Conservation (phyloP, 164 flowering plant genomes). For the Nymphaea thermarum region DNA sequence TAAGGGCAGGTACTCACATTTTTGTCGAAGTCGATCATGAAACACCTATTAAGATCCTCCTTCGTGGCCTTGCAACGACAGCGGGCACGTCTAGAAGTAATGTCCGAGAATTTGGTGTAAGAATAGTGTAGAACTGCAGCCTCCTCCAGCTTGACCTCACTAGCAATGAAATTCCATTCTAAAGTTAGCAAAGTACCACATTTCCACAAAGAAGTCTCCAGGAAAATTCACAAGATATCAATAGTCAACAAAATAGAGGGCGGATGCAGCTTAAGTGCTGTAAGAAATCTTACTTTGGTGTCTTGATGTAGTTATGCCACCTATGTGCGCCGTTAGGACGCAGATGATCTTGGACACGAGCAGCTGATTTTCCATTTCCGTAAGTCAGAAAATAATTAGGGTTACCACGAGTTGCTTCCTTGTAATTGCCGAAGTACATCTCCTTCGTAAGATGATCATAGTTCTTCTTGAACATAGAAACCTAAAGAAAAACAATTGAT, state of each 20-base stretch:
- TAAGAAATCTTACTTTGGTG: background rate
- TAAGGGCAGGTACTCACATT: slow-evolving; percentile 41
- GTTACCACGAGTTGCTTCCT: slow-evolving; percentile 87
- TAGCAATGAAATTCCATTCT: slow-evolving; percentile 15
- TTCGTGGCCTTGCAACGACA: slow-evolving; percentile 98
- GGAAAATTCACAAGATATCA: background rate
- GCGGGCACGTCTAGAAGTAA: slow-evolving; percentile 94
- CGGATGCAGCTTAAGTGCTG: background rate
- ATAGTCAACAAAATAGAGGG: background rate
- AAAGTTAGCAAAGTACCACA: background rate
- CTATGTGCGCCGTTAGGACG: slow-evolving; percentile 99
- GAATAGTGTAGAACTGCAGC: slow-evolving; percentile 95
- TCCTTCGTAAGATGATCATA: slow-evolving; percentile 92
- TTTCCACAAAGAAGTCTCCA: background rate
- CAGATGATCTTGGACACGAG: slow-evolving; percentile 88
- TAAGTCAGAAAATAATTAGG: slow-evolving; percentile 93
- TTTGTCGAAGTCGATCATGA: slow-evolving; percentile 96
- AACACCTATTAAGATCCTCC: slow-evolving; percentile 94
- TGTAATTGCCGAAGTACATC: slow-evolving; percentile 74
- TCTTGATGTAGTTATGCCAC: slow-evolving; percentile 68
- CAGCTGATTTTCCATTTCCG: slow-evolving; percentile 97
- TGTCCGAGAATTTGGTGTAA: slow-evolving; percentile 81
- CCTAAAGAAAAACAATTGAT: slow-evolving; percentile 22
- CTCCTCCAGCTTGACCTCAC: slow-evolving; percentile 89
- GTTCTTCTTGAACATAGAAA: slow-evolving; percentile 95